These are phyloP conservation scores for Fusarium miscanthi DNA, from an alignment of 2,329 filamentous ascomycete species.

Conservation along the genomic window DNA sequence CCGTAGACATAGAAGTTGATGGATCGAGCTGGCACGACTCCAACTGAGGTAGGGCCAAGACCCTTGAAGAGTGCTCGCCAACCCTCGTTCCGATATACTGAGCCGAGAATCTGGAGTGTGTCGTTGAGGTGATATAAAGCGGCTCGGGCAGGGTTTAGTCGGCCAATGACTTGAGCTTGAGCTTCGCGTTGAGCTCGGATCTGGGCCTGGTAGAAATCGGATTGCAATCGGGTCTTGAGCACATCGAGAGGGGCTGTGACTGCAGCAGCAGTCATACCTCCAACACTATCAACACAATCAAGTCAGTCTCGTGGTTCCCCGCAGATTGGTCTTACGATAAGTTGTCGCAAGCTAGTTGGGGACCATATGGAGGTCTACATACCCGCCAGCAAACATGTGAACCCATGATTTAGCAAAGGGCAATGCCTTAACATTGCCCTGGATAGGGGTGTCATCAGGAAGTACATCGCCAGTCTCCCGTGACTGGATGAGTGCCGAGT, in stretches of 20 bases:
- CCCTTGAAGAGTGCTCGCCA: constrained; percentile 93
- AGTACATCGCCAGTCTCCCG: constrained; percentile 69
- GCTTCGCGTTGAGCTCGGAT: constrained; percentile 75
- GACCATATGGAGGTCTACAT: constrained; percentile 49
- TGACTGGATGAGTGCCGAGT: constrained; percentile 64
- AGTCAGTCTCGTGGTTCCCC: constrained; percentile 26
- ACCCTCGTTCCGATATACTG: constrained; percentile 84
- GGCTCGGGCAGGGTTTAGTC: constrained; percentile 72
- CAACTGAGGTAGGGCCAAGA: constrained; percentile 87
- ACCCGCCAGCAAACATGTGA: constrained; percentile 93
- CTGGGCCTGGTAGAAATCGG: constrained; percentile 92
- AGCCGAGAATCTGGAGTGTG: constrained; percentile 84
- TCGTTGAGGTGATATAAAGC: constrained; percentile 82
- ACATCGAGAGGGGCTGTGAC: constrained; percentile 95
- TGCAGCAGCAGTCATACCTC: constrained; percentile 91
- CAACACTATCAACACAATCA: constrained; percentile 65
- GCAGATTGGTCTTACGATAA: neutral
- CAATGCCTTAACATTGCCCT: constrained; percentile 52
- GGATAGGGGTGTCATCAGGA: constrained; percentile 54
- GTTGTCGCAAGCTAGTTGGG: neutral
- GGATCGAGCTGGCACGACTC: constrained; percentile 87
- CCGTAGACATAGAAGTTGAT: constrained; percentile 97
- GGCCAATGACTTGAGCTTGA: constrained; percentile 58
- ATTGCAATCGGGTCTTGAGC: constrained; percentile 91
- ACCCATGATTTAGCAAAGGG: constrained; percentile 84